Evolutionary conservation across 78 protist species (phyloP).

Genomic region (slime mould (Dictyostelium discoideum)): dicty_2.7 NC_007091.3:48001-48500

Average conservation of each 20-base stretch:
- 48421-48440: conserved; percentile 65
- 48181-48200: conserved; percentile 28
- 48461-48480: conserved; percentile 91
- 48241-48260: conserved; percentile 79
- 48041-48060: conserved; percentile 52
- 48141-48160: conserved; percentile 44
- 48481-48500: conserved; percentile 66
- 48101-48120: conserved; percentile 72
- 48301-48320: conserved; percentile 24
- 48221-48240: conserved; percentile 27
- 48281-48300: conserved; percentile 79
- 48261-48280: conserved; percentile 87
- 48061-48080: conserved; percentile 61
- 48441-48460: conserved; percentile 58
- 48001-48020: conserved; percentile 88
- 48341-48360: conserved; percentile 93
- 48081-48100: not conserved
- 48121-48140: conserved; percentile 83
- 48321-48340: conserved; percentile 71
- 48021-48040: conserved; percentile 71
- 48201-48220: conserved; percentile 21
- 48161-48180: conserved; percentile 41
- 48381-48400: conserved; percentile 86
- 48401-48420: conserved; percentile 85
- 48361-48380: conserved; percentile 89